Percentiles rank a stretch among this genome's conserved stretches.
Conservation (phyloP, 1,139 yeast species). For the Pichia cactophila region DNA sequence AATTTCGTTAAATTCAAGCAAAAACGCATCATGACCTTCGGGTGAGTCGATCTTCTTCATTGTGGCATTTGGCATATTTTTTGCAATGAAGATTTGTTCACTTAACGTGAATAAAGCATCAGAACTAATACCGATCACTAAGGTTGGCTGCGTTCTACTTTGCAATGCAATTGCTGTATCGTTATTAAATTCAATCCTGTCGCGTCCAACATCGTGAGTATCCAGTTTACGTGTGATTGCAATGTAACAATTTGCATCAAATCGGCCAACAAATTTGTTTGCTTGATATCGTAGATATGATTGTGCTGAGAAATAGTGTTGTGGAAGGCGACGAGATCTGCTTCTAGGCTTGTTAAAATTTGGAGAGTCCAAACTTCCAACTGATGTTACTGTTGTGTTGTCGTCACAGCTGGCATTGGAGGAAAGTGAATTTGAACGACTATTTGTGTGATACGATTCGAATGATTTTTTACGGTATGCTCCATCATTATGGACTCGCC, state of each 20-base stretch:
- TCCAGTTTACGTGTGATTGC: conserved; percentile 89
- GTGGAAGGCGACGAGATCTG: conserved; percentile 45
- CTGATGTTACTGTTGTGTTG: conserved; percentile 9
- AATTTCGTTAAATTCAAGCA: conserved; percentile 79
- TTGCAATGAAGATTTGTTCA: conserved; percentile 81
- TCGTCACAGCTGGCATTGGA: conserved; percentile 11
- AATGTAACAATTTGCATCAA: conserved; percentile 94
- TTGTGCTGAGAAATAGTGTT: conserved; percentile 91
- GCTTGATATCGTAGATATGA: conserved; percentile 92
- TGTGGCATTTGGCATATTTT: conserved; percentile 59
- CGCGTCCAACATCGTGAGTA: conserved; percentile 89
- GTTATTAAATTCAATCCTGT: conserved; percentile 46
- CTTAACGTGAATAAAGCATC: conserved; percentile 90
- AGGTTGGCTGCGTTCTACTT: conserved; percentile 61
- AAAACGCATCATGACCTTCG: conserved; percentile 98
- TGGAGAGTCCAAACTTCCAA: conserved; percentile 3
- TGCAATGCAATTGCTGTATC: conserved; percentile 43
- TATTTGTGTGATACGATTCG: conserved; percentile 17
- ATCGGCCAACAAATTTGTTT: conserved; percentile 75
- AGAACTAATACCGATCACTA: conserved; percentile 81
- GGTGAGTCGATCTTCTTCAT: conserved; percentile 76
- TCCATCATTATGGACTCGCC: conserved; percentile 69
- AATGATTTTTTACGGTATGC: conserved; percentile 21
- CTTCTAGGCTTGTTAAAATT: conserved; percentile 9
- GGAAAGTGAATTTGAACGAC: conserved; percentile 18